Evolutionary conservation across 257 asterid species (phyloP).

Genomic region (Thymus quinquecostatus): DNA sequence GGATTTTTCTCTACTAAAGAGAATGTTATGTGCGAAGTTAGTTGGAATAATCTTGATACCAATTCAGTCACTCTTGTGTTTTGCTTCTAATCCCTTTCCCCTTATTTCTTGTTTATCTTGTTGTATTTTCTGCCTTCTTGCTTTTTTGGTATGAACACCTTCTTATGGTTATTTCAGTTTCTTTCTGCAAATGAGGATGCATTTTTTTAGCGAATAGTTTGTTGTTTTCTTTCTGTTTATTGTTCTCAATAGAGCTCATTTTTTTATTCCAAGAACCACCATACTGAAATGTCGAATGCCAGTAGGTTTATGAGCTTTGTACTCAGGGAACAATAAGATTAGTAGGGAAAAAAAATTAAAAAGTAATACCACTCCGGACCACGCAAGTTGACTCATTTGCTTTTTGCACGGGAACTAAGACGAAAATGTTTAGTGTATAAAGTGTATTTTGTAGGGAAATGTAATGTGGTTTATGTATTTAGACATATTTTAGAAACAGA

Average conservation of each 20-base stretch:
- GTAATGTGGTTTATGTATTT: too few relatives aligned
- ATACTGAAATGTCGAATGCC: too few relatives aligned
- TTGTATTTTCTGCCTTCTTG: not conserved
- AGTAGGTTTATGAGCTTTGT: too few relatives aligned
- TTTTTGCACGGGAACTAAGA: too few relatives aligned
- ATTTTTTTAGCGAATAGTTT: too few relatives aligned
- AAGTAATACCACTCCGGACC: too few relatives aligned
- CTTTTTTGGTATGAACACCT: constrained; percentile 3
- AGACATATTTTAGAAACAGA: too few relatives aligned
- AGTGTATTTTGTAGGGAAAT: too few relatives aligned
- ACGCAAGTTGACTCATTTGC: too few relatives aligned
- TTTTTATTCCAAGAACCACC: not conserved
- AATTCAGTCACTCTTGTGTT: not conserved
- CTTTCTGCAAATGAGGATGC: constrained; percentile 1
- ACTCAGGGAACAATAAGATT: too few relatives aligned
- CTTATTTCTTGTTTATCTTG: not conserved
- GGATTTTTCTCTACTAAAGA: constrained; percentile 1
- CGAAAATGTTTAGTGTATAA: too few relatives aligned
- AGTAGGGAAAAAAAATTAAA: too few relatives aligned
- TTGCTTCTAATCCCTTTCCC: not conserved
- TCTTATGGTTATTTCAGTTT: not conserved
- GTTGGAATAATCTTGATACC: constrained; percentile 9
- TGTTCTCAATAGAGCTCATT: not conserved
- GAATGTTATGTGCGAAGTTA: constrained; percentile 22
- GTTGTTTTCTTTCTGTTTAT: constrained; percentile 4